These are phyloP conservation scores for Pleurotus djamor DNA, from an alignment of 768 basidiomycete genomes.

Conservation along the genomic window DNA sequence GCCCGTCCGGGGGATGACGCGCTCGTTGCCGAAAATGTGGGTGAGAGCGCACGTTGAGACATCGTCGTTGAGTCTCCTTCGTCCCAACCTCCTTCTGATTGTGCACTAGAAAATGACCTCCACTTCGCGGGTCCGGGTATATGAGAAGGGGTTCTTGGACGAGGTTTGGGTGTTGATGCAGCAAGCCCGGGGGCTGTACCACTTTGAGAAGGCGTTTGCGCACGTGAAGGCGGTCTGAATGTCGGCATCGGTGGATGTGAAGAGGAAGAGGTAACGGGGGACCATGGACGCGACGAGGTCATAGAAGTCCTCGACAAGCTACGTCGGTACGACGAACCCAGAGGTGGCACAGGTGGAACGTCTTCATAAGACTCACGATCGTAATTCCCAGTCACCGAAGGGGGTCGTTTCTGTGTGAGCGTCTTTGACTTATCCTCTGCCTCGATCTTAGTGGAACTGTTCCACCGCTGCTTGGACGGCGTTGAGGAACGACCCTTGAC, in stretches of 20 bases:
- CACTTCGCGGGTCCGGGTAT: conserved; percentile 66
- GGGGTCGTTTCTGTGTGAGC: conserved; percentile 51
- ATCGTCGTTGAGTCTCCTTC: conserved; percentile 40
- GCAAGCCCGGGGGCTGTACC: conserved; percentile 23
- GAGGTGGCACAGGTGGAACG: conserved; percentile 43
- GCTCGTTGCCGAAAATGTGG: conserved; percentile 46
- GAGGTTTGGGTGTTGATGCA: conserved; percentile 55
- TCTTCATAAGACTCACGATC: conserved; percentile 18
- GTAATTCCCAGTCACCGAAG: conserved; percentile 42
- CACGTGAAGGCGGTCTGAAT: conserved; percentile 51
- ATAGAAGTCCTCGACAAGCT: conserved; percentile 75
- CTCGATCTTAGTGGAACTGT: conserved; percentile 77
- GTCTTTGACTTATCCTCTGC: conserved; percentile 44
- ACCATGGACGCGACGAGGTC: conserved; percentile 80
- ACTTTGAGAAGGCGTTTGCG: conserved; percentile 50
- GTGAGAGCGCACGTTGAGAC: conserved; percentile 66
- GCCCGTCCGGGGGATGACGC: conserved; percentile 35
- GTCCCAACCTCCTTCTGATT: conserved; percentile 42
- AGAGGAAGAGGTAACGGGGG: conserved; percentile 68
- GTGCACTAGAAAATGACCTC: conserved; percentile 46
- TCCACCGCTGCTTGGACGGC: conserved; percentile 61
- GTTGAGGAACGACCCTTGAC: conserved; percentile 28
- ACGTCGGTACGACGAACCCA: conserved; percentile 52
- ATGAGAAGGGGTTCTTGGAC: conserved; percentile 77
- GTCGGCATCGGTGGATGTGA: conserved; percentile 38